Evolutionary conservation across 1,284 basidiomycete species (phyloP), one percentile per base, ranked within the genome.

Genomic region (Ceratobasidium sp.): DNA sequence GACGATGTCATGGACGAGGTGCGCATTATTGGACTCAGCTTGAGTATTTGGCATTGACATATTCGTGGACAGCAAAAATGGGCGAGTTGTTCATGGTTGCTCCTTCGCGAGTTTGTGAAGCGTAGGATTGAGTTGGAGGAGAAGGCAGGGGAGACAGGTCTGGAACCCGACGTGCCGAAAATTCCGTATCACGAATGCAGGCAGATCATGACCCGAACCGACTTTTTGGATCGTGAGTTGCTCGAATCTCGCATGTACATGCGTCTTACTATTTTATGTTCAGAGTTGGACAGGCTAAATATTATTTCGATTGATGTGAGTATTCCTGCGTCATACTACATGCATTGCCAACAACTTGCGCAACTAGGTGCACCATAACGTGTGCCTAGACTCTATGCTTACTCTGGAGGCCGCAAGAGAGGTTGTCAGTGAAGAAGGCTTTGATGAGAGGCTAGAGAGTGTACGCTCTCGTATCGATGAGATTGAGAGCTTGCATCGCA

Each of bases 1-100:
- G 92, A 93, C 79, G 91, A 94, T 78, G 91, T 93, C 52, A 91
- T 92, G 90, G 88, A 90, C 76, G 90, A 91, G 81, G 88, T 87
- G 58, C 71, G 55, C 54, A 12, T 32, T 35, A 38, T 20, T 32
- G 31, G 10, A 13, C 22, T 45, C 25, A 40, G 34, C 25, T 40
- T 7, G 27, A 38, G 20, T n/a, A 32, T 53, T 7, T 20, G 27
- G 29, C 12, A 20, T n/a, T 49, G 17, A 53, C 1, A 25, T 35
- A 70, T 29, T 45, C 6, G n/a, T n/a, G 1, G 32, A 32, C 70
- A 84, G 79, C 85, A 94, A 87, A 92, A 92, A 86, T 92, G 87
- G 87, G 88, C 86, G 74, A 87, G 86, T 45, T 90, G 90, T 74
- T 88, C 90, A 13, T 93, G 90, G 90, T 79, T 92, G 7, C 82